Evolutionary conservation across 352 stramenopile species (phyloP).

Genomic region (Thraustochytrium striatum): DNA sequence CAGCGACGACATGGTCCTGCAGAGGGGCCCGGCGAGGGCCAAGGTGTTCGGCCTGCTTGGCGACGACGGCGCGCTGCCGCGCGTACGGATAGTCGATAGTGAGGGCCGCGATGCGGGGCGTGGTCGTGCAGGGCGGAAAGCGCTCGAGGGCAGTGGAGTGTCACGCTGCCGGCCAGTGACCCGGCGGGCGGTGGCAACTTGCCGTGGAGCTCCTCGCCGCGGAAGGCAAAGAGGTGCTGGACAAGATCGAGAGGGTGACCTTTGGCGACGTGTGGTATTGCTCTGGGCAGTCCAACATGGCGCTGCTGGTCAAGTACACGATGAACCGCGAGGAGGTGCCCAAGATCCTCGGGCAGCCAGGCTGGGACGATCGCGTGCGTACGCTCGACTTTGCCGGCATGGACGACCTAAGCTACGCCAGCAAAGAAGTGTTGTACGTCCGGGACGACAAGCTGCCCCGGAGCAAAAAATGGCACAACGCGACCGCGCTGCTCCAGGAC

Average conservation of each 20-base stretch:
- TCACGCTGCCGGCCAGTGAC: background rate
- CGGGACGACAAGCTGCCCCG: too few relatives aligned
- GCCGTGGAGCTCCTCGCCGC: background rate
- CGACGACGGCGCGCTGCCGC: background rate
- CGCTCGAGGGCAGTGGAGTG: background rate
- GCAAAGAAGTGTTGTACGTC: too few relatives aligned
- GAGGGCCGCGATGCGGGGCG: background rate
- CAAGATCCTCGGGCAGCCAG: too few relatives aligned
- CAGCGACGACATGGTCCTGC: constrained; percentile 22
- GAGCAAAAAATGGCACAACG: too few relatives aligned
- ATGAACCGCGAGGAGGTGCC: background rate
- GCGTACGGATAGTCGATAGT: too few relatives aligned
- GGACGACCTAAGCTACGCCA: too few relatives aligned
- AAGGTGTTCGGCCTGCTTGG: background rate
- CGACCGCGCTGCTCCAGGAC: too few relatives aligned
- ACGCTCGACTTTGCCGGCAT: too few relatives aligned
- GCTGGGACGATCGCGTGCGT: too few relatives aligned
- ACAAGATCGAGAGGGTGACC: constrained; percentile 33
- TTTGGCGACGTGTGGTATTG: constrained; percentile 47
- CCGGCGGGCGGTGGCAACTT: background rate
- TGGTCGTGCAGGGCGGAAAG: background rate
- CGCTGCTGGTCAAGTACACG: background rate
- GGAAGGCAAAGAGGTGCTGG: background rate
- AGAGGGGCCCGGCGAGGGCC: background rate
- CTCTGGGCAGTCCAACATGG: constrained; percentile 46